Evolutionary conservation across 192 early-diverging fungal species (phyloP).

Genomic region (Mortierella hygrophila): DNA sequence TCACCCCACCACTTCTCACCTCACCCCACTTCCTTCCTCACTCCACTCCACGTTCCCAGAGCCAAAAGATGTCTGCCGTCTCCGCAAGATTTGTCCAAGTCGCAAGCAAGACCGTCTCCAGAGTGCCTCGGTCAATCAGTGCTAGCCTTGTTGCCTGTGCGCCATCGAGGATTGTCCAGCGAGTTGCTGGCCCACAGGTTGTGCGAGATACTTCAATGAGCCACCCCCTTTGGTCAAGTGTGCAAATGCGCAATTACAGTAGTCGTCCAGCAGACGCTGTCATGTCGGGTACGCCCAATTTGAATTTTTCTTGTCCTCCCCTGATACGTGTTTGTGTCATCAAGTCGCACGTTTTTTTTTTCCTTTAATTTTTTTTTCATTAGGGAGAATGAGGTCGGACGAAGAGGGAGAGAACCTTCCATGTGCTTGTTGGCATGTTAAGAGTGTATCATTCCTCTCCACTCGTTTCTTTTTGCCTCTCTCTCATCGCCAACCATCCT

Average conservation of each 20-base stretch:
- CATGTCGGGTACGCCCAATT: conserved; percentile 47
- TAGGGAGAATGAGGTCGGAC: background rate
- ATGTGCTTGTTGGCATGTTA: too few species aligned
- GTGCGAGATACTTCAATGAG: background rate
- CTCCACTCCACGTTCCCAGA: conserved; percentile 1
- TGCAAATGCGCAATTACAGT: conserved; percentile 50
- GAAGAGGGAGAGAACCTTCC: too few species aligned
- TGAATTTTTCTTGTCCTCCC: background rate
- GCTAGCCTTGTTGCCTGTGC: conserved; percentile 19
- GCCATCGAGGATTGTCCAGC: conserved; percentile 4
- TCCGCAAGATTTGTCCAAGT: conserved; percentile 37
- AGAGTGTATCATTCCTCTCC: too few species aligned
- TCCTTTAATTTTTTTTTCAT: background rate
- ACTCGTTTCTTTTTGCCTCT: too few species aligned
- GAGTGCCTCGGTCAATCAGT: conserved; percentile 19
- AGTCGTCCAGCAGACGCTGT: conserved; percentile 44
- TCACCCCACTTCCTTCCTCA: conserved; percentile 8
- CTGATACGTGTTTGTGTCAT: background rate
- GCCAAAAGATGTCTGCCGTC: conserved; percentile 32
- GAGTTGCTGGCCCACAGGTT: background rate
- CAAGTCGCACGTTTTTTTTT: background rate
- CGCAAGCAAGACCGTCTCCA: conserved; percentile 22
- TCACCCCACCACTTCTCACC: background rate
- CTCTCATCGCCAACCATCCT: too few species aligned
- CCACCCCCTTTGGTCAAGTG: background rate